These are phyloP conservation scores for Fusarium verrucosum DNA, from an alignment of 2,329 filamentous ascomycete species.

Conservation along the genomic window DNA sequence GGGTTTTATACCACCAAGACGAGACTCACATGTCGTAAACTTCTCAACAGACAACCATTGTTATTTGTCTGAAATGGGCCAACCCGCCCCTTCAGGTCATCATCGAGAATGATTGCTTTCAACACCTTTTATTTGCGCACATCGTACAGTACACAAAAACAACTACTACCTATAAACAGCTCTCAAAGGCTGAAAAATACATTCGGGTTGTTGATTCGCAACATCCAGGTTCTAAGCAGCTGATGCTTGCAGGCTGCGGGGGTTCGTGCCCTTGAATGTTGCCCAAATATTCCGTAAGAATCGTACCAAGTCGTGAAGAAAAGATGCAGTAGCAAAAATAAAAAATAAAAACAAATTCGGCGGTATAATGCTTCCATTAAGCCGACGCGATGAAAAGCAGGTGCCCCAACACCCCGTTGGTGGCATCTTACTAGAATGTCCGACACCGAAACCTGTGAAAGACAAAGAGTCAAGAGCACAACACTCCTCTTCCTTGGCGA, in stretches of 20 bases:
- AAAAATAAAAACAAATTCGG: constrained; percentile 17
- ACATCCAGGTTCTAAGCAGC: constrained; percentile 19
- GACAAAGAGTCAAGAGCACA: constrained; percentile 33
- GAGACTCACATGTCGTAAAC: constrained; percentile 1
- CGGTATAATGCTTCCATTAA: constrained; percentile 42
- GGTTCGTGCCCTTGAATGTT: constrained; percentile 17
- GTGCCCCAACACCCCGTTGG: constrained; percentile 29
- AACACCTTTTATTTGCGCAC: constrained; percentile 34
- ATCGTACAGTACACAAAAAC: constrained; percentile 28
- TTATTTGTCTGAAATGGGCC: constrained; percentile 3
- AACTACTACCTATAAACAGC: constrained; percentile 24
- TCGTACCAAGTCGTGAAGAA: constrained; percentile 41
- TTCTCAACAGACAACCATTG: background rate
- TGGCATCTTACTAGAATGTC: constrained; percentile 19
- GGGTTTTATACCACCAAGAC: background rate
- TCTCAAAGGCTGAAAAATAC: constrained; percentile 4
- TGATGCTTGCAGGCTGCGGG: constrained; percentile 8
- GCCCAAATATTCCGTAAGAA: constrained; percentile 33
- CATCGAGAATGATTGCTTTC: constrained; percentile 6
- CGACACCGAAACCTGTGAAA: constrained; percentile 38
- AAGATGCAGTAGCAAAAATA: constrained; percentile 26
- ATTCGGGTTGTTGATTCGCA: constrained; percentile 13
- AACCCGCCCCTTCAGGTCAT: background rate
- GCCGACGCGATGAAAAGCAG: constrained; percentile 35
- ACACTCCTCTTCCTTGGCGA: constrained; percentile 6